phyloP scores from a whole-genome alignment of 768 basidiomycete species.

The Podaxis sp. region DNA sequence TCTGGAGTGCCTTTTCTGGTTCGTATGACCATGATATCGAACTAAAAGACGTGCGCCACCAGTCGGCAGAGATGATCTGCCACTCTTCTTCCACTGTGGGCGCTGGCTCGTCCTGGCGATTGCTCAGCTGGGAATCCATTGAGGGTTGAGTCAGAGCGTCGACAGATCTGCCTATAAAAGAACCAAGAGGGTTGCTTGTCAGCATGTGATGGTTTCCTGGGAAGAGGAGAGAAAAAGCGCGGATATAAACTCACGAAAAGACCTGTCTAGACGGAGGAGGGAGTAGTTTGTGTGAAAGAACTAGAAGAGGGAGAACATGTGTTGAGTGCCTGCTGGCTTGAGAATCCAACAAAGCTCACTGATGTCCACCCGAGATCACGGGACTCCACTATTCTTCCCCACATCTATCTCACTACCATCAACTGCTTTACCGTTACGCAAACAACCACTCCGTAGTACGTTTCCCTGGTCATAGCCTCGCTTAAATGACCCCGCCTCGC shows the following conservation, averaged over 20 bases:
- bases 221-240: background rate
- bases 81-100: slow-evolving; percentile 36
- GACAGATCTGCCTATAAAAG: slow-evolving; percentile 8
- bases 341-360: slow-evolving; percentile 14
- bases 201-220: background rate
- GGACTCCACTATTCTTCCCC: slow-evolving; percentile 8
- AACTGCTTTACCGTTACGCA: background rate
- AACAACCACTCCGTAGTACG: background rate
- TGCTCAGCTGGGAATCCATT: slow-evolving; percentile 5
- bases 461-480: background rate
- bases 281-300: background rate
- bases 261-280: background rate
- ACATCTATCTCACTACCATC: background rate
- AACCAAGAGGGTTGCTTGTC: background rate
- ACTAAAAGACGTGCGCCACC: slow-evolving; percentile 41
- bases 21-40: slow-evolving; percentile 41
- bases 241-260: slow-evolving; percentile 1
- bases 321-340: slow-evolving; percentile 17
- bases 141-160: slow-evolving; percentile 2
- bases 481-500: background rate
- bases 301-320: slow-evolving; percentile 16
- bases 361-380: slow-evolving; percentile 15
- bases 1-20: slow-evolving; percentile 20
- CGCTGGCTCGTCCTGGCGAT: slow-evolving; percentile 14
- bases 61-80: slow-evolving; percentile 37